Conservation (phyloP, 179 eudicot genomes). For the Heliamphora pulchella region DNA sequence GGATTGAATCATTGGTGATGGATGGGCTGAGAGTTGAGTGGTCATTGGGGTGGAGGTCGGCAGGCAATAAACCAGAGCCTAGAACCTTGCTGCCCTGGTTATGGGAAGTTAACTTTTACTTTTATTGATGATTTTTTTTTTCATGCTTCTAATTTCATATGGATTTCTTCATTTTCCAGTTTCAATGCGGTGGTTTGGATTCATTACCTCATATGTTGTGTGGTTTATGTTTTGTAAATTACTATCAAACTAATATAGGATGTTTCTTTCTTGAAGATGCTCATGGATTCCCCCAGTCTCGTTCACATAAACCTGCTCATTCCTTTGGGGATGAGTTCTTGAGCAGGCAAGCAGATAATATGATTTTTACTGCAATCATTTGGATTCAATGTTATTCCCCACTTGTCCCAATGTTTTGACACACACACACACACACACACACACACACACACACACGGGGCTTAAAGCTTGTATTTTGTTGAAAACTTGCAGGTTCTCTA, state of each 20-base stretch:
- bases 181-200: neutral
- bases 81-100: neutral
- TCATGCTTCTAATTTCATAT: neutral
- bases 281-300: constrained; percentile 42
- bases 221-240: neutral
- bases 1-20: too few species aligned
- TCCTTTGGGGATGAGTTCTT: constrained; percentile 60
- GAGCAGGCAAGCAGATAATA: constrained; percentile 42
- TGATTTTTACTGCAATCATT: neutral
- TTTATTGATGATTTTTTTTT: neutral
- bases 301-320: constrained; percentile 50
- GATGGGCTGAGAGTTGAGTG: too few species aligned
- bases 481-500: constrained; percentile 50
- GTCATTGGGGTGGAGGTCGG: too few species aligned
- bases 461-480: constrained; percentile 1
- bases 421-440: too few species aligned
- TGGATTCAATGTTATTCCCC: neutral
- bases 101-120: neutral
- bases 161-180: neutral
- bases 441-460: too few species aligned
- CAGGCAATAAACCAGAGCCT: too few species aligned
- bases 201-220: neutral
- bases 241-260: neutral
- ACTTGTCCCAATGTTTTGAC: too few species aligned
- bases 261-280: constrained; percentile 33